Base-by-base conservation (phyloP, 441 rosid species). In the Monsonia emarginata region DNA sequence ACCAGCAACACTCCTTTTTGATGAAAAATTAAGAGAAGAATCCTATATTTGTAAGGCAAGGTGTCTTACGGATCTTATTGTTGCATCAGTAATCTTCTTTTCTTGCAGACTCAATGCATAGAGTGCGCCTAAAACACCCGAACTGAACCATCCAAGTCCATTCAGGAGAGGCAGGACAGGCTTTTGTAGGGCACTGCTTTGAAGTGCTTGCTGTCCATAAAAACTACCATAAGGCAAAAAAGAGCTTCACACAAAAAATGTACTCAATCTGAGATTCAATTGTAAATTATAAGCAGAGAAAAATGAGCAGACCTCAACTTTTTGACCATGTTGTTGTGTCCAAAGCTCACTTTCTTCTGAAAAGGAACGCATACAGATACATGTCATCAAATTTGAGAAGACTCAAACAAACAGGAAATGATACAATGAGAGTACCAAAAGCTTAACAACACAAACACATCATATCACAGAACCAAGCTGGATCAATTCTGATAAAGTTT, bases 41-140 rank as follows among this genome's bases (percentile, higher is more conserved):
- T 32, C 36, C 36, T 9, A 32, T 32, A 32, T 32, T 32, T 32
- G 21, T 44, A 13, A 44, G 28, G 67, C 36, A 64, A 61, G 52
- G 63, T 10, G 71, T 64, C 94, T 83, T 85, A 94, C 99, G 21
- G 82, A 83, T 71, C 86, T 89, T 30, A 94, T 38, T 56, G 84
- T 74, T 66, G 77, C 72, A 48, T 85, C 78, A 22, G 87, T 69
- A 50, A 76, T 68, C 61, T 76, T 74, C 70, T 85, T 82, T 65
- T 91, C 96, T 30, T 86, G 80, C 80, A 9, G 82, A 59, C 82
- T 80, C 82, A 90, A 76, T 24, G 90, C 94, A 79, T 84, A 91
- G 44, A 94, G 88, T 60, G 97, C 85, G 75, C 92, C 96, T 27
- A 94, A 95, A 70, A 87, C 82, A 42, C 88, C 90, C 58, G 83